Conservation (phyloP, 192 early-diverging fungal genomes). For the Diversispora eburnea region DNA sequence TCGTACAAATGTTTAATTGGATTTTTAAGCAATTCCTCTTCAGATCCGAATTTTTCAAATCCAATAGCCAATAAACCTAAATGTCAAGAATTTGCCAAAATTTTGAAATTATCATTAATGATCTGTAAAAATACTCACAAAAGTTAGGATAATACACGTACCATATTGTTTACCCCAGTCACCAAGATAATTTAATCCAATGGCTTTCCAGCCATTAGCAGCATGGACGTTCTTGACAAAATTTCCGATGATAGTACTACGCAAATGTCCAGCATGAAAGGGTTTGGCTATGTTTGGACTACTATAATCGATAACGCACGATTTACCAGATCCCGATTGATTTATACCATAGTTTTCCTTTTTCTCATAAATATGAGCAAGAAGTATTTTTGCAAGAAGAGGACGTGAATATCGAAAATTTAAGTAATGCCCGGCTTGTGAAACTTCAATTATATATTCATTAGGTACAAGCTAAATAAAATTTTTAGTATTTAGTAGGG, state of each 20-base stretch:
- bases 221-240: conserved; percentile 80
- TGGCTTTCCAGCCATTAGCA: conserved; percentile 86
- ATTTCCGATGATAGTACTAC: conserved; percentile 96
- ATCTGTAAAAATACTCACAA: neutral
- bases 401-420: conserved; percentile 69
- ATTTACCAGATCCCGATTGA: conserved; percentile 65
- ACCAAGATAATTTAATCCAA: conserved; percentile 95
- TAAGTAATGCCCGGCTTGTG: conserved; percentile 66
- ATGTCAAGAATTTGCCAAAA: neutral
- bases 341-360: conserved; percentile 64
- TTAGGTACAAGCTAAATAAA: conserved; percentile 53
- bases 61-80: conserved; percentile 85
- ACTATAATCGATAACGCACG: conserved; percentile 86
- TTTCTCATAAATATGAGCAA: conserved; percentile 50
- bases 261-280: conserved; percentile 97
- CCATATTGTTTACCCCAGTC: conserved; percentile 99
- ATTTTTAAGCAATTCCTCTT: conserved; percentile 71
- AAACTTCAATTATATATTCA: conserved; percentile 48
- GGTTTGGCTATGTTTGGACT: conserved; percentile 99
- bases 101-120: conserved; percentile 9
- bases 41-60: conserved; percentile 75
- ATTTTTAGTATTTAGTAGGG: neutral
- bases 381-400: conserved; percentile 49
- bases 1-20: conserved; percentile 91
- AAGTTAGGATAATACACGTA: conserved; percentile 36